Evolutionary conservation across 1,139 yeast genomes (phyloP).

Genomic region (Scheffersomyces segobiensis): DNA sequence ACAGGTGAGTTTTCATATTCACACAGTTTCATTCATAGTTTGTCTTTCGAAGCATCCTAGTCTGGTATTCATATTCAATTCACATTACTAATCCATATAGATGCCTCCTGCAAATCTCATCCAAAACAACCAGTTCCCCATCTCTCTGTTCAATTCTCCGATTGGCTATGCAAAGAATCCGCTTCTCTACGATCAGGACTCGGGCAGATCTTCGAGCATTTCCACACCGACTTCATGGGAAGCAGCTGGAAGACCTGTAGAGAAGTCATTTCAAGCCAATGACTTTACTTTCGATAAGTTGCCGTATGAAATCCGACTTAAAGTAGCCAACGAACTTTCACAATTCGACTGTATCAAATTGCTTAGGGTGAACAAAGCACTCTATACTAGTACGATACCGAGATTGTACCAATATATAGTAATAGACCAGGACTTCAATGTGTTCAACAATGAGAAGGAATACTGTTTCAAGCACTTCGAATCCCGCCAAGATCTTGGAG

Average conservation of each 20-base stretch:
- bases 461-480: slow-evolving; percentile 10
- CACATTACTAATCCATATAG: not conserved
- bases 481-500: slow-evolving; percentile 4
- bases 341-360: slow-evolving; percentile 44
- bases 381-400: slow-evolving; percentile 31
- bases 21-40: too few relatives aligned
- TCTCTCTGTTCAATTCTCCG: slow-evolving; percentile 20
- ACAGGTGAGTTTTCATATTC: too few relatives aligned
- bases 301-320: slow-evolving; percentile 39
- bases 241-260: not conserved
- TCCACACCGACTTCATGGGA: slow-evolving; percentile 1
- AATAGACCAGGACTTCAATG: slow-evolving; percentile 38
- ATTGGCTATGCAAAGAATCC: slow-evolving; percentile 30
- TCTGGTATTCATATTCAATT: not conserved
- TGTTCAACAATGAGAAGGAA: slow-evolving; percentile 34
- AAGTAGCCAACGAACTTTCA: slow-evolving; percentile 33
- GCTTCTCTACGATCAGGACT: slow-evolving; percentile 2
- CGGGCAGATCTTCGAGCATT: not conserved
- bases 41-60: too few relatives aligned
- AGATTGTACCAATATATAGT: slow-evolving; percentile 40
- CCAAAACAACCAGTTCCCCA: not conserved
- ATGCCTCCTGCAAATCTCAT: not conserved
- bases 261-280: not conserved
- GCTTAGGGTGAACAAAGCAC: slow-evolving; percentile 27
- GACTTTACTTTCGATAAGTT: slow-evolving; percentile 19